Base-by-base conservation (phyloP, 2,329 filamentous ascomycete species). In the Ascochyta clinopodiicola region DNA sequence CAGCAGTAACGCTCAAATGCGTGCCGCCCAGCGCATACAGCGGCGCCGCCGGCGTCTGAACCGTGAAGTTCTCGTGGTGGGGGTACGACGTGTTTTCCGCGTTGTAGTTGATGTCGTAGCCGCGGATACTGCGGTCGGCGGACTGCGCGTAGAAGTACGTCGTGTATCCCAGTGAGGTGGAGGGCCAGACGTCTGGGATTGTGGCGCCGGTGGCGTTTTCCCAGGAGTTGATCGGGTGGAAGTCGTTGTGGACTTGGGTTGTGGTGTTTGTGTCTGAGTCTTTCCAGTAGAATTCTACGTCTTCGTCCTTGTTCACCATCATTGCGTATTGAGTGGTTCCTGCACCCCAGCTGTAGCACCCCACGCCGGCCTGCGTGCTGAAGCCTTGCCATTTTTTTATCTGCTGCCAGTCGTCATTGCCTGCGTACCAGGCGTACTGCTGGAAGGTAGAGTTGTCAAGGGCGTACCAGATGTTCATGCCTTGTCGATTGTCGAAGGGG, bases 391-490 rank as follows among this genome's bases (percentile, higher is more conserved):
- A 80, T 2, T 51, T 65, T 37, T 74, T 62, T 31, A 78, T 70
- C 17, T 65, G 60, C 10, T 61, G 66, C 78, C 78, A 80, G 1
- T 60, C 56, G 3, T 69, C 55, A 22, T 73, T 65, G 9, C 76
- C 75, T 8, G 73, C 71, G 31, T 74, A 73, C 77, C 78, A 81
- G 1, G 71, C 73, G 29, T 75, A 72, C 52, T 79, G 76, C 37
- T 76, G 52, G 56, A 80, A 79, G 0, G 76, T 77, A 0, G 67
- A 72, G 6, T 69, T 66, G 53, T 76, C 71, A n/a, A 59, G 66
- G 5, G 77, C 75, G 52, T 75, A 80, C 78, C 78, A 80, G 34
- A 80, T 67, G 56, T 79, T 75, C 71, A 80, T 80, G 21, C 77
- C 78, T 6, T 69, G 61, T 25, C 69, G 62, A 6, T 63, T 59